These are phyloP conservation scores for Eucalyptus curtisii DNA, from an alignment of 345 rosid genomes.

Conservation along the genomic window DNA sequence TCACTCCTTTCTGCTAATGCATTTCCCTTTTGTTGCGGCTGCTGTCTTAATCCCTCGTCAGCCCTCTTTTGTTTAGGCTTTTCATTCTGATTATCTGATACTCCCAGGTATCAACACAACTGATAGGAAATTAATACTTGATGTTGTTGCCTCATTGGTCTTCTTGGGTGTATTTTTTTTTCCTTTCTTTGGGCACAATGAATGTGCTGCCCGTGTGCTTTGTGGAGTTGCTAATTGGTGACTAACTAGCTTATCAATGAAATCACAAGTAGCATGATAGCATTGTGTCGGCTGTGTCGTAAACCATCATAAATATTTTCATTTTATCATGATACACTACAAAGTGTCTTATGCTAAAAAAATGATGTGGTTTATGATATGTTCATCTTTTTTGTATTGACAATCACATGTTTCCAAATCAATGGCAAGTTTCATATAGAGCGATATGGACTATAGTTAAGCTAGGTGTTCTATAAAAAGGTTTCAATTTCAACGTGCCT, in stretches of 20 bases:
- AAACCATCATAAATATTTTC: background rate
- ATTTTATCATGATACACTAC: fast-evolving
- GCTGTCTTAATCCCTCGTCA: background rate
- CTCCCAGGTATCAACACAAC: background rate
- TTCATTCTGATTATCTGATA: background rate
- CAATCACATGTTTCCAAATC: background rate
- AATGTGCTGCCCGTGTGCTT: background rate
- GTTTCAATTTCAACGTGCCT: fast-evolving
- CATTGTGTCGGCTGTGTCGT: fast-evolving
- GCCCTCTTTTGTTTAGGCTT: background rate
- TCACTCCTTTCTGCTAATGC: background rate
- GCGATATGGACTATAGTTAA: background rate
- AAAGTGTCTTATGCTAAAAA: background rate
- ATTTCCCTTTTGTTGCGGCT: background rate
- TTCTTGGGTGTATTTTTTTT: background rate
- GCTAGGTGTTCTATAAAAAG: background rate
- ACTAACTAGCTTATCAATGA: fast-evolving
- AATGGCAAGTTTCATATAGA: background rate
- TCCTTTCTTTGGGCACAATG: fast-evolving
- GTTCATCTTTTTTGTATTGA: background rate
- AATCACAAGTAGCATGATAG: background rate
- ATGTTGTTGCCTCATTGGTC: background rate
- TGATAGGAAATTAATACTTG: background rate
- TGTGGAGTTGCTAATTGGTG: background rate
- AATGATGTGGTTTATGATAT: background rate